Evolutionary conservation across 805 yeast species (phyloP).

Genomic region (Jamesozyma piceae): DNA sequence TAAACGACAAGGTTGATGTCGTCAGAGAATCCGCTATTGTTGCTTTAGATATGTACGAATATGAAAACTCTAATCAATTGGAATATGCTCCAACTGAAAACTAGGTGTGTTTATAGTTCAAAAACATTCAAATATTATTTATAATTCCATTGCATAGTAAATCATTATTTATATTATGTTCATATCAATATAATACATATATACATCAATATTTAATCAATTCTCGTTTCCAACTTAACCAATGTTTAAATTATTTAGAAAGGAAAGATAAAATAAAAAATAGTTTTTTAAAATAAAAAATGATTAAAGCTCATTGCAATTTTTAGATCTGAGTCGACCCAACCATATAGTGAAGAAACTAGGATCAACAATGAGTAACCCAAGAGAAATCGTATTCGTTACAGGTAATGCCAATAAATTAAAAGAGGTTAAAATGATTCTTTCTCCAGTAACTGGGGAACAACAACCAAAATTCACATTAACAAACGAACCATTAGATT

Average conservation of each 20-base stretch:
- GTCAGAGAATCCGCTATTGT: constrained; percentile 96
- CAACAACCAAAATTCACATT: constrained; percentile 29
- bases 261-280: too few relatives aligned
- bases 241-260: too few relatives aligned
- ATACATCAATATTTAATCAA: neutral
- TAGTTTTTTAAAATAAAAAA: too few relatives aligned
- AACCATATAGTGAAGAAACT: too few relatives aligned
- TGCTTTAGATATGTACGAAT: constrained; percentile 96
- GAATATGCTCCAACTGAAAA: constrained; percentile 46
- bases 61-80: constrained; percentile 74
- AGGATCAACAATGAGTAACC: neutral
- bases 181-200: neutral
- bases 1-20: constrained; percentile 75
- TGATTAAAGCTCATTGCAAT: too few relatives aligned
- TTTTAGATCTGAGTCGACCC: too few relatives aligned
- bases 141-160: neutral
- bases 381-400: constrained; percentile 48
- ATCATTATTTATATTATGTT: neutral
- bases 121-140: too few relatives aligned
- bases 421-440: constrained; percentile 71
- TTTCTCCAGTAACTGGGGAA: constrained; percentile 24
- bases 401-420: constrained; percentile 88
- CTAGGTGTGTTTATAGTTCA: neutral
- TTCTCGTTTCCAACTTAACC: too few relatives aligned
- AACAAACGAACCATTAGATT: constrained; percentile 59